A percentile compares a stretch with the other conserved stretches of the same genome.
phyloP scores from a whole-genome alignment of 2,329 filamentous ascomycete species.

The Verticillium isaacii region DNA sequence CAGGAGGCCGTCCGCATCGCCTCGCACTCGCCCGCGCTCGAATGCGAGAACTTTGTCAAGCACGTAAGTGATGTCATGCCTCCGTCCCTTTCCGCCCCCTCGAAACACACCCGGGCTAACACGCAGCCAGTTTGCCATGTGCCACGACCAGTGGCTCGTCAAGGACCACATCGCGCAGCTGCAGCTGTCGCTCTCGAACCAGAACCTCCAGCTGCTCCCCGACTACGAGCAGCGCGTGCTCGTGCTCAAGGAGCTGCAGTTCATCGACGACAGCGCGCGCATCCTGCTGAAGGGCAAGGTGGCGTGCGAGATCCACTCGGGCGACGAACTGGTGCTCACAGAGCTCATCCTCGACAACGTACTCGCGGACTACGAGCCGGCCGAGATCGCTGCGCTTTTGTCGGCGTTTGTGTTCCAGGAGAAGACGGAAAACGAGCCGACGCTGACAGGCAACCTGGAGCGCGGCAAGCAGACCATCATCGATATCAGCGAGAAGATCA shows the following conservation, averaged over 20 bases:
- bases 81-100: too few relatives aligned
- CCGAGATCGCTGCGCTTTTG: conserved; percentile 91
- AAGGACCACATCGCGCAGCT: conserved; percentile 88
- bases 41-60: conserved; percentile 77
- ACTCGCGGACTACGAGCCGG: conserved; percentile 88
- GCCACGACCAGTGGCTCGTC: conserved; percentile 94
- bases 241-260: conserved; percentile 85
- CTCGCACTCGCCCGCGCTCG: conserved; percentile 59
- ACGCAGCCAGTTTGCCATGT: conserved; percentile 80
- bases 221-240: conserved; percentile 95
- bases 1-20: conserved; percentile 57
- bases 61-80: conserved; percentile 59
- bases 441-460: conserved; percentile 76
- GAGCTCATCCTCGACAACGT: conserved; percentile 97
- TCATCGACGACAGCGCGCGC: conserved; percentile 80
- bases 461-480: conserved; percentile 82
- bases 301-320: conserved; percentile 95
- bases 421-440: conserved; percentile 80
- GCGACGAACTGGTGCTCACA: conserved; percentile 91
- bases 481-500: conserved; percentile 87
- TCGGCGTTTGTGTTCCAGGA: conserved; percentile 98
- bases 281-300: conserved; percentile 98
- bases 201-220: conserved; percentile 90
- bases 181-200: conserved; percentile 86
- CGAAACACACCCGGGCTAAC: conserved; percentile 7